These are phyloP conservation scores for Microbotryum violaceum DNA, from an alignment of 1,284 basidiomycete genomes.

Conservation along the genomic window DNA sequence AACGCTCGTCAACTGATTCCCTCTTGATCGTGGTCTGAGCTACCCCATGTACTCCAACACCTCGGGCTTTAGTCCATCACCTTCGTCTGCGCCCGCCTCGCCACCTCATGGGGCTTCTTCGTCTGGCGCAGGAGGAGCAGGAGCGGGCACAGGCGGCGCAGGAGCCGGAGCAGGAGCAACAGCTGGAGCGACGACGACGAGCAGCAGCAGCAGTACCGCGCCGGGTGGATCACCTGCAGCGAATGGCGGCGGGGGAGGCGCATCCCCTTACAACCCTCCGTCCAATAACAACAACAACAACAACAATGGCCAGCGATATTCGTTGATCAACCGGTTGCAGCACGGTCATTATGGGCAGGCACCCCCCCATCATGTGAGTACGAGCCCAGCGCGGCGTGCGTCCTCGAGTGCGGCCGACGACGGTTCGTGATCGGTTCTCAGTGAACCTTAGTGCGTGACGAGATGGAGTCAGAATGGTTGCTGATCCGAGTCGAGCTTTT, in stretches of 20 bases:
- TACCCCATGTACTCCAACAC: background rate
- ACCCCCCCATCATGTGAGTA: conserved; percentile 19
- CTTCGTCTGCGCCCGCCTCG: conserved; percentile 19
- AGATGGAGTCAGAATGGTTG: background rate
- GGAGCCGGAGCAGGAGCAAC: conserved; percentile 7
- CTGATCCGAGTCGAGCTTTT: background rate
- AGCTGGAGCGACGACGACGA: background rate
- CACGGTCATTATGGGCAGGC: conserved; percentile 16
- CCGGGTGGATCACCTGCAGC: background rate
- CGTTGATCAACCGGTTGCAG: conserved; percentile 25
- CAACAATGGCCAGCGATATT: conserved; percentile 8
- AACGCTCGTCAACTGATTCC: background rate
- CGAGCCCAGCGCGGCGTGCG: no score
- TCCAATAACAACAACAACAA: no score
- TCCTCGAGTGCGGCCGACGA: no score
- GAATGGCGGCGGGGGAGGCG: background rate
- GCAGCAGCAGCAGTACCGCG: background rate
- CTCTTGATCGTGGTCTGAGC: background rate
- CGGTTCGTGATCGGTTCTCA: background rate
- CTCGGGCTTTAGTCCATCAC: conserved; percentile 8
- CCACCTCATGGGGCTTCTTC: conserved; percentile 4
- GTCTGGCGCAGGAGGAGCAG: conserved; percentile 2
- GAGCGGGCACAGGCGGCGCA: conserved; percentile 1
- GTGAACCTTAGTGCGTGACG: background rate
- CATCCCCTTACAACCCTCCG: no score